Base-by-base conservation (phyloP, 2,329 filamentous ascomycete genomes). In the Metarhizium robertsii region DNA sequence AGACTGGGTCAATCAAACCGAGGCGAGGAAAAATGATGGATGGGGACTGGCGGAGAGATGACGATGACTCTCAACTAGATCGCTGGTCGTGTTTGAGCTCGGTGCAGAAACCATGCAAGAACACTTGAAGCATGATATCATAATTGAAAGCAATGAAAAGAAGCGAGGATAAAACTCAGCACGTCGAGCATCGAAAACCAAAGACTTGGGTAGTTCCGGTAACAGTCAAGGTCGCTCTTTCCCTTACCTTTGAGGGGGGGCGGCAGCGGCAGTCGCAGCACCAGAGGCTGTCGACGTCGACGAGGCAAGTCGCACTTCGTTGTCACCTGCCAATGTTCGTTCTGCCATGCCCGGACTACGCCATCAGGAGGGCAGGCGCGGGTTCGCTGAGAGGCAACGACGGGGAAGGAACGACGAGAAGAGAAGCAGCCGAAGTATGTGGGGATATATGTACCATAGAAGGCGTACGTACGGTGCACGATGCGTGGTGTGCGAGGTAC, bases 281-380 rank as follows among this genome's bases (percentile, higher is more conserved):
- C 65, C 59, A 58, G 65, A 63, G 58, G 67, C 62, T 66, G 64
- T 67, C 63, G 69, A 66, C 63, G 69, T 62, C 62, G 62, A 63
- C 62, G 73, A 70, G 65, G 75, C 75, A 71, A 76, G 75, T 74
- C 73, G 77, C 76, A 73, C 73, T 74, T 79, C 75, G 77, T 78
- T 77, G 71, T 80, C 76, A 73, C 75, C 73, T 77, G 70, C 68
- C 70, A 69, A 65, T 71, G 72, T 83, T 82, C 76, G 80, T 78
- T 83, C 80, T 82, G 80, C 80, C 81, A 84, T 84, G 79, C 71
- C 71, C 69, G 65, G 77, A 80, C 80, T 83, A 84, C 80, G 80
- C 80, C 80, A 84, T 84, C 71, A 75, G 79, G 74, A 78, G 74
- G 70, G 71, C 67, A 68, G 66, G 67, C 66, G 65, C 64, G 64